These are phyloP conservation scores for Zhuliangozyma blackwelliae DNA, from an alignment of 1,139 yeast species.

Conservation along the genomic window DNA sequence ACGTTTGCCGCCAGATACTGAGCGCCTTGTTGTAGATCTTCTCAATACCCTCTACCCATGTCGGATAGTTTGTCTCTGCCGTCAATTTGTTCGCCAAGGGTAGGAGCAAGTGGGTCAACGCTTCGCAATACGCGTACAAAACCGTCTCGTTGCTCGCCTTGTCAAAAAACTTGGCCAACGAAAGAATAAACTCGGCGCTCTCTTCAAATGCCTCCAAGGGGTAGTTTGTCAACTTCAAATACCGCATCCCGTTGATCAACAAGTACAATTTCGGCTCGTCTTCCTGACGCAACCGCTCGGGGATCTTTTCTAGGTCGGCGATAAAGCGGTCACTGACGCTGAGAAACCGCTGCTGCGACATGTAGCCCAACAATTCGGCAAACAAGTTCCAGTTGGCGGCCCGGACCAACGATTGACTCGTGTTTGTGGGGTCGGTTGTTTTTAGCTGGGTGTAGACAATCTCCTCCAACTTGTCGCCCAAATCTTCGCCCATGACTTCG, in stretches of 20 bases:
- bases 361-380: conserved; percentile 83
- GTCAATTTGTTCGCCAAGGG: conserved; percentile 84
- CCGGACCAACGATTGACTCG: conserved; percentile 61
- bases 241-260: conserved; percentile 87
- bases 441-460: conserved; percentile 88
- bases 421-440: conserved; percentile 76
- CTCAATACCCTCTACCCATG: conserved; percentile 83
- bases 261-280: conserved; percentile 73
- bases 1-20: conserved; percentile 28
- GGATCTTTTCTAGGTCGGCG: conserved; percentile 84
- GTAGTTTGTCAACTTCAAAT: conserved; percentile 69
- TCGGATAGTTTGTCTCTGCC: conserved; percentile 94
- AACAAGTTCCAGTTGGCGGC: conserved; percentile 93
- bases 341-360: conserved; percentile 79
- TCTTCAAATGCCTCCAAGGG: conserved; percentile 92
- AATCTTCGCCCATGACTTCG: conserved; percentile 69
- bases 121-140: conserved; percentile 79
- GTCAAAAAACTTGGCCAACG: conserved; percentile 78
- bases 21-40: conserved; percentile 52
- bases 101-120: conserved; percentile 64
- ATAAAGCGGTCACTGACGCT: conserved; percentile 92
- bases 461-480: conserved; percentile 84
- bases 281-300: conserved; percentile 46
- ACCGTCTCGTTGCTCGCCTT: conserved; percentile 62
- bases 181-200: conserved; percentile 81